Percentiles rank a stretch among this genome's conserved stretches.
These are phyloP conservation scores for Euphorbia schlechtendalii DNA, from an alignment of 441 rosid genomes.

Conservation along the genomic window DNA sequence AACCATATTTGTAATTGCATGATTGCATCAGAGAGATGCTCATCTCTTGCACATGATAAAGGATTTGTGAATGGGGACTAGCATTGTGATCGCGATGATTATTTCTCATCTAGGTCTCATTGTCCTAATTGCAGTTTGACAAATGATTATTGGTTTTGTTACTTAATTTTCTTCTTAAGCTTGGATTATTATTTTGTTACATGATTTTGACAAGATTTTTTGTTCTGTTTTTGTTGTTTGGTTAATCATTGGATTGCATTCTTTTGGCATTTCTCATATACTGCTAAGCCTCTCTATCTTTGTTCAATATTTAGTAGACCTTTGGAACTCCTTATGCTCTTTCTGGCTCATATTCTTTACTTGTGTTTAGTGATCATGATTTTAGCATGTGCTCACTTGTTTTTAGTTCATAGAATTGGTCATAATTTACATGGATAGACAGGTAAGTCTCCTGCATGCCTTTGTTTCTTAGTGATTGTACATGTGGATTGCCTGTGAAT, in stretches of 20 bases:
- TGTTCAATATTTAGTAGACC: not conserved
- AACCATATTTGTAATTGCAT: not conserved
- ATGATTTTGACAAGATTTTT: not conserved
- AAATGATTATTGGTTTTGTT: not conserved
- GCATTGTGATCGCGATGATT: not conserved
- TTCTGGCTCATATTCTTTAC: not conserved
- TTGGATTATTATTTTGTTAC: not conserved
- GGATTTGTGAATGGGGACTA: not conserved
- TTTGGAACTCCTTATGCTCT: not conserved
- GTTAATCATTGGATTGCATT: not conserved
- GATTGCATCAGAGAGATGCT: conserved; percentile 1
- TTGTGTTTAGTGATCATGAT: not conserved
- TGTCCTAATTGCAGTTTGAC: not conserved
- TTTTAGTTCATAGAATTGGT: not conserved
- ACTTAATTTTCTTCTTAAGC: not conserved
- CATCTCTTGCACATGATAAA: conserved; percentile 9
- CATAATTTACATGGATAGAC: not conserved
- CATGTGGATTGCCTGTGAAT: not conserved
- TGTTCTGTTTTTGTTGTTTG: not conserved
- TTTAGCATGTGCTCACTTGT: not conserved
- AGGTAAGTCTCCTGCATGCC: not conserved
- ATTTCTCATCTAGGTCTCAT: not conserved
- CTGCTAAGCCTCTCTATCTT: not conserved
- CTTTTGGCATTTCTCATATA: not conserved
- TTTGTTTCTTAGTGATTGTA: not conserved